Evolutionary conservation across 305 asterid species (phyloP).

Genomic region (Ruellia speciosa): DNA sequence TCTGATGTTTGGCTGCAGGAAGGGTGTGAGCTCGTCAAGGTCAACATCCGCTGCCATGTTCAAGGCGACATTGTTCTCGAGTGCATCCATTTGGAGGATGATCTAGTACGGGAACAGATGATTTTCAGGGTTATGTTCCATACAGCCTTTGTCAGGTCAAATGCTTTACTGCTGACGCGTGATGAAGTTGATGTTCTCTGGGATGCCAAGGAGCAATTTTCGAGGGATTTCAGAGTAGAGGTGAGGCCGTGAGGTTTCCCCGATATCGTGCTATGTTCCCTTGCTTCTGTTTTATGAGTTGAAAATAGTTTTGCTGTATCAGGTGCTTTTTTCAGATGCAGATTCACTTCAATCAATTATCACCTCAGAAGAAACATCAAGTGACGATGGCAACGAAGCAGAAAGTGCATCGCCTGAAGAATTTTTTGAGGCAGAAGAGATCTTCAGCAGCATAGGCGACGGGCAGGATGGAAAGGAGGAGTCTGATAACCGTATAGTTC

Average conservation of each 20-base stretch:
- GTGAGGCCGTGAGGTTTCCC: constrained; percentile 50
- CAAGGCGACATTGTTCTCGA: constrained; percentile 95
- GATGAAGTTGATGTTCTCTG: constrained; percentile 88
- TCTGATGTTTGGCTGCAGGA: constrained; percentile 56
- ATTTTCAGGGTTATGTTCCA: constrained; percentile 90
- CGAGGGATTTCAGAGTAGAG: constrained; percentile 81
- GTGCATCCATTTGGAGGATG: constrained; percentile 87
- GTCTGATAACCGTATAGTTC: constrained; percentile 33
- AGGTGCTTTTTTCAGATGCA: constrained; percentile 83
- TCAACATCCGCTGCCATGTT: constrained; percentile 59
- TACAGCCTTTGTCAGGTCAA: constrained; percentile 78
- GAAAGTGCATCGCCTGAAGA: constrained; percentile 77
- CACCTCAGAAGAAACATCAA: constrained; percentile 41
- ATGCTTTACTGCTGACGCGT: constrained; percentile 64
- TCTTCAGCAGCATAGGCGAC: constrained; percentile 61
- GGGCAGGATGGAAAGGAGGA: constrained; percentile 61
- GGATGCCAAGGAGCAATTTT: constrained; percentile 79
- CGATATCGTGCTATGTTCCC: constrained; percentile 26
- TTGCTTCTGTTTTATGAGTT: constrained; percentile 28
- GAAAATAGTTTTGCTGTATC: constrained; percentile 32
- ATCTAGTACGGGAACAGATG: constrained; percentile 73
- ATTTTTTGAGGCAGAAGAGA: constrained; percentile 95
- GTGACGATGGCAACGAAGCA: constrained; percentile 48
- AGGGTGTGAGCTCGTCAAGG: constrained; percentile 63
- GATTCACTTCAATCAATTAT: constrained; percentile 49